Percentiles rank a stretch among this genome's conserved stretches.
These are phyloP conservation scores for Oryza punctata DNA, from an alignment of 176 grass and related monocot genomes.

Conservation along the genomic window DNA sequence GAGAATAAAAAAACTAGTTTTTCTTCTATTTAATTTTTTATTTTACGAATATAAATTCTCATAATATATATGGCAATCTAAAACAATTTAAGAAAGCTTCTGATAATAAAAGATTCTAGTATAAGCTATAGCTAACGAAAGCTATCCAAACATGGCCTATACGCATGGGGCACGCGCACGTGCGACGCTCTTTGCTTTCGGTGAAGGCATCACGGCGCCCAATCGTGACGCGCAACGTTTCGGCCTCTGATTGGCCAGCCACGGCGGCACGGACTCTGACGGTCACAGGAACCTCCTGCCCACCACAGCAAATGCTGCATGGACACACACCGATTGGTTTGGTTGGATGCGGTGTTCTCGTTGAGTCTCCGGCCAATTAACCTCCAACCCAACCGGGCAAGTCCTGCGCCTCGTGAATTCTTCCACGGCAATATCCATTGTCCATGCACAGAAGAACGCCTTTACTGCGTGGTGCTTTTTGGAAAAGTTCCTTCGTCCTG, in stretches of 20 bases:
- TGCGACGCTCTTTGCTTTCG: constrained; percentile 22
- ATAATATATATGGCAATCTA: too few relatives aligned
- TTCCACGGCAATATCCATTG: background rate
- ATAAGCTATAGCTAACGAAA: too few relatives aligned
- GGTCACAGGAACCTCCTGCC: background rate
- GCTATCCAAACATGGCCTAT: too few relatives aligned
- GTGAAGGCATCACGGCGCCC: background rate
- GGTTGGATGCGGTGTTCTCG: background rate
- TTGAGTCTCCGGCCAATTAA: background rate
- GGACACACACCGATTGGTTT: too few relatives aligned
- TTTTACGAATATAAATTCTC: too few relatives aligned
- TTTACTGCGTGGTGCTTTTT: background rate
- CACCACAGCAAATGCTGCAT: background rate
- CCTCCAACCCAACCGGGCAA: background rate
- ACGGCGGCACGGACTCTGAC: constrained; percentile 30
- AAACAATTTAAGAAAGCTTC: too few relatives aligned
- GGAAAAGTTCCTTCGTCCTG: background rate
- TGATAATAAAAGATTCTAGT: too few relatives aligned
- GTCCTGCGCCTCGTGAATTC: background rate
- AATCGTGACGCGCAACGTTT: background rate
- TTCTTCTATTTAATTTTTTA: too few relatives aligned
- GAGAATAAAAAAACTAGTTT: too few relatives aligned
- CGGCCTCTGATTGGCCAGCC: background rate
- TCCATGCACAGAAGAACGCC: background rate
- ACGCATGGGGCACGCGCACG: constrained; percentile 23